These are phyloP conservation scores for Primulina huaijiensis DNA, from an alignment of 257 asterid species.

Conservation along the genomic window DNA sequence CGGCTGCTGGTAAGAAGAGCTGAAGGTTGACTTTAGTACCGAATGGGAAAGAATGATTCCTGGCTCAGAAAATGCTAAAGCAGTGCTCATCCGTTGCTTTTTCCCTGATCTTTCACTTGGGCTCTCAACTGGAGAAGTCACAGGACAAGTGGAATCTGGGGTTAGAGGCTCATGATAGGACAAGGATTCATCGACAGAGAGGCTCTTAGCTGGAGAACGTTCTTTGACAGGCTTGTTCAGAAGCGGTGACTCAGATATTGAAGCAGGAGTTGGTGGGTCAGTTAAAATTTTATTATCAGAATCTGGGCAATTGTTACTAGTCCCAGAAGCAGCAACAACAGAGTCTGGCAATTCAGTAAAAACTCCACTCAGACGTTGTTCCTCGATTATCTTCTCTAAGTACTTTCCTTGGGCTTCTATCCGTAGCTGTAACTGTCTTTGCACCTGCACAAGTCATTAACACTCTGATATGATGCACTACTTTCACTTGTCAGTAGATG, in stretches of 20 bases:
- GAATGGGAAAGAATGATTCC: conserved; percentile 49
- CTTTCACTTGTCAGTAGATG: conserved; percentile 4
- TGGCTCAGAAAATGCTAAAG: conserved; percentile 22
- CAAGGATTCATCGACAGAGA: conserved; percentile 67
- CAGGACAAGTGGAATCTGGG: conserved; percentile 66
- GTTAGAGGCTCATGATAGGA: conserved; percentile 70
- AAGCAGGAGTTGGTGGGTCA: conserved; percentile 80
- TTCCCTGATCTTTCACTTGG: conserved; percentile 53
- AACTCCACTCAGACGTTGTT: conserved; percentile 77
- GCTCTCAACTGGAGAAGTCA: conserved; percentile 42
- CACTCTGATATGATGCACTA: conserved; percentile 1
- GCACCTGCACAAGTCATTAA: conserved; percentile 52
- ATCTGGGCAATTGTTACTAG: conserved; percentile 40
- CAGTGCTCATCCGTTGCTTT: conserved; percentile 39
- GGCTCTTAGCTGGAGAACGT: conserved; percentile 47
- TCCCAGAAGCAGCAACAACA: conserved; percentile 3
- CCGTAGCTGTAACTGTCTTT: conserved; percentile 82
- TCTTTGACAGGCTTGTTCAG: conserved; percentile 49
- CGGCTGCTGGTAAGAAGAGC: conserved; percentile 39
- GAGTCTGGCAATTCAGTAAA: conserved; percentile 51
- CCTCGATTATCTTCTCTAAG: conserved; percentile 90
- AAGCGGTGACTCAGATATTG: conserved; percentile 65
- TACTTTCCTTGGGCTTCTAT: conserved; percentile 98
- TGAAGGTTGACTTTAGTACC: conserved; percentile 51
- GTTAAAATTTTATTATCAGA: conserved; percentile 41